Evolutionary conservation across 345 rosid genomes (phyloP).

Genomic region (Murraya koenigii): DNA sequence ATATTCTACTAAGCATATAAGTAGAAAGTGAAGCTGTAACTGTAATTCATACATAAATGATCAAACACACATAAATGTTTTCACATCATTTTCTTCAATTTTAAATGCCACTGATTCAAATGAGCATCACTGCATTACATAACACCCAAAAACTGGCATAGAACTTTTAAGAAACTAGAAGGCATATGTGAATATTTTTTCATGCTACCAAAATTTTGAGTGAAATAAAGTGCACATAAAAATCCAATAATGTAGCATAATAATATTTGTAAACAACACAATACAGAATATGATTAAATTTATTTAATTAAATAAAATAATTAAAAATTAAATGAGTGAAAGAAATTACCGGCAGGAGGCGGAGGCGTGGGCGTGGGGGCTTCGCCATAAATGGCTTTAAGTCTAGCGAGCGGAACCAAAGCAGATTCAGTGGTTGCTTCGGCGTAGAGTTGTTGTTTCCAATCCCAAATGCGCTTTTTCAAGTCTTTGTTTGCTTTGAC

Average conservation of each 20-base stretch:
- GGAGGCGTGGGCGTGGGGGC: constrained; percentile 16
- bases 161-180: no score
- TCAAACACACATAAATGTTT: no score
- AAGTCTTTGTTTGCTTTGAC: constrained; percentile 51
- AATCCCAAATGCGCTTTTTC: constrained; percentile 71
- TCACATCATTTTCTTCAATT: background rate
- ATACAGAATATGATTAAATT: no score
- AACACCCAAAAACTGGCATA: no score
- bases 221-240: no score
- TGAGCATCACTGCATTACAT: no score
- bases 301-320: no score
- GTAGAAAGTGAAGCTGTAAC: background rate
- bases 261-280: background rate
- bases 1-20: background rate
- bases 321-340: background rate
- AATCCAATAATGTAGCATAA: no score
- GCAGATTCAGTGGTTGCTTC: constrained; percentile 59
- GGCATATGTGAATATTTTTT: background rate
- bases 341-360: constrained; percentile 34
- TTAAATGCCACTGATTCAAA: no score
- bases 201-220: background rate
- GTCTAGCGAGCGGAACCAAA: constrained; percentile 60
- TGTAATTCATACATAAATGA: background rate
- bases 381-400: constrained; percentile 78
- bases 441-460: constrained; percentile 85